A percentile compares a stretch with the other conserved stretches of the same genome.
Evolutionary conservation across 768 basidiomycete genomes (phyloP).

Genomic region (Mycena belliarum): DNA sequence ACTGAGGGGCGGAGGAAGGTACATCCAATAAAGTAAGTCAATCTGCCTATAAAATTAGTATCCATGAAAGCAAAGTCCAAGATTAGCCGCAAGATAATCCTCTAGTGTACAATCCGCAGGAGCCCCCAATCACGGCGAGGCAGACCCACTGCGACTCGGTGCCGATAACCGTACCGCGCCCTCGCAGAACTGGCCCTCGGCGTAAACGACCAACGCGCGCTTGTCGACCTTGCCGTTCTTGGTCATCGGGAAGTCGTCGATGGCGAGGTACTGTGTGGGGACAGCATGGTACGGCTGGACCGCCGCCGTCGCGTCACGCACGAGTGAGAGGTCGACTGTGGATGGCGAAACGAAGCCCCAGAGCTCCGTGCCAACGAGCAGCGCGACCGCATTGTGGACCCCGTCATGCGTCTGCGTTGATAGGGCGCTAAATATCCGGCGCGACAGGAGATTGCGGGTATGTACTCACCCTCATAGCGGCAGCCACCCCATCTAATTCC

Average conservation of each 20-base stretch:
- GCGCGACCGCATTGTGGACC: slow-evolving; percentile 39
- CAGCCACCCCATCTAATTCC: slow-evolving; percentile 49
- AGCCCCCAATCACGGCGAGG: slow-evolving; percentile 10
- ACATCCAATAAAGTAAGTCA: background rate
- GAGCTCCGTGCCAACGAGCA: slow-evolving; percentile 43
- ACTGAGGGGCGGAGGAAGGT: background rate
- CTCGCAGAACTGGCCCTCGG: slow-evolving; percentile 19
- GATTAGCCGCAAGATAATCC: background rate
- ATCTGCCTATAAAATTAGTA: background rate
- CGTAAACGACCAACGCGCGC: slow-evolving; percentile 27
- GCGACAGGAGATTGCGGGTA: background rate
- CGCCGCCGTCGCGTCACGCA: slow-evolving; percentile 37
- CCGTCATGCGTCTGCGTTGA: slow-evolving; percentile 31
- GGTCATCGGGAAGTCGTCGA: slow-evolving; percentile 42
- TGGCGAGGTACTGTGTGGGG: slow-evolving; percentile 39
- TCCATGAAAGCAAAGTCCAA: slow-evolving; percentile 6
- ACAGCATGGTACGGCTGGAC: slow-evolving; percentile 52
- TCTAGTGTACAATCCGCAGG: background rate
- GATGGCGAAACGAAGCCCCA: slow-evolving; percentile 50
- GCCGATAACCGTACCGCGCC: slow-evolving; percentile 15
- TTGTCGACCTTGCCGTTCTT: slow-evolving; percentile 45
- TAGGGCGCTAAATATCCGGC: background rate
- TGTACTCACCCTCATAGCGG: slow-evolving; percentile 39
- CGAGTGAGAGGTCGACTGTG: slow-evolving; percentile 30
- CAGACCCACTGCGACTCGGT: slow-evolving; percentile 17